Conservation (phyloP, 495 filamentous ascomycete species). For the Neurospora discreta region DNA sequence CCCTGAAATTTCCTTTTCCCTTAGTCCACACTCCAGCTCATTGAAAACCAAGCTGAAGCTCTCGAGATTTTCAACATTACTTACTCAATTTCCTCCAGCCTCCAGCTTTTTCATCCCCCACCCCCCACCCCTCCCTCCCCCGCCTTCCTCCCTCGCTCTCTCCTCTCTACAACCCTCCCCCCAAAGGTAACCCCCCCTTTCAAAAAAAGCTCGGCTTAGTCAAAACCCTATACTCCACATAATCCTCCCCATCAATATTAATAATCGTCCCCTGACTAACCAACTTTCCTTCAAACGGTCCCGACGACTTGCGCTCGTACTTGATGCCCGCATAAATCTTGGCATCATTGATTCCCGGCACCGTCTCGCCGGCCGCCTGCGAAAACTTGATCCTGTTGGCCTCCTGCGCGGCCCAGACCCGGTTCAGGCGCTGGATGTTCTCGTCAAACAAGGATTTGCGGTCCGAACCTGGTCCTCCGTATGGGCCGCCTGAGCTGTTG, state of each 20-base stretch:
- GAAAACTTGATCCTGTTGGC: constrained; percentile 22
- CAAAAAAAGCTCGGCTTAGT: constrained; percentile 43
- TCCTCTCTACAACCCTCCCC: not conserved
- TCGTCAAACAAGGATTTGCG: constrained; percentile 26
- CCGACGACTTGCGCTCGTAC: constrained; percentile 41
- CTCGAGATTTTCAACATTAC: not conserved
- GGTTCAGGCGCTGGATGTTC: constrained; percentile 32
- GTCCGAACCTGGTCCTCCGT: constrained; percentile 6
- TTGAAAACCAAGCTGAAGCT: not conserved
- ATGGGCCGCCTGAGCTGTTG: not conserved
- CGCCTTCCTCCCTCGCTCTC: not conserved
- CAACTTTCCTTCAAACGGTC: constrained; percentile 41
- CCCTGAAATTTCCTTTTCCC: not conserved
- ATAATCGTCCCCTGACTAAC: constrained; percentile 41
- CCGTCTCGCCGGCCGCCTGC: constrained; percentile 30
- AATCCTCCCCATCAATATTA: constrained; percentile 47
- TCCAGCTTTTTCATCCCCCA: not conserved
- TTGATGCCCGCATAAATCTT: constrained; percentile 41
- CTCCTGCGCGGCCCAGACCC: constrained; percentile 37
- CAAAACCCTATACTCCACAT: constrained; percentile 45
- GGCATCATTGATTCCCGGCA: constrained; percentile 30
- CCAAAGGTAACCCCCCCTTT: not conserved
- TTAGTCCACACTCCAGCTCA: not conserved
- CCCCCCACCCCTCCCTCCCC: too few relatives aligned
- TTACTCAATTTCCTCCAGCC: not conserved